A percentile compares a stretch with the other conserved stretches of the same genome.
phyloP scores from a whole-genome alignment of 1,284 basidiomycete species.

The Puccinia triticina region DNA sequence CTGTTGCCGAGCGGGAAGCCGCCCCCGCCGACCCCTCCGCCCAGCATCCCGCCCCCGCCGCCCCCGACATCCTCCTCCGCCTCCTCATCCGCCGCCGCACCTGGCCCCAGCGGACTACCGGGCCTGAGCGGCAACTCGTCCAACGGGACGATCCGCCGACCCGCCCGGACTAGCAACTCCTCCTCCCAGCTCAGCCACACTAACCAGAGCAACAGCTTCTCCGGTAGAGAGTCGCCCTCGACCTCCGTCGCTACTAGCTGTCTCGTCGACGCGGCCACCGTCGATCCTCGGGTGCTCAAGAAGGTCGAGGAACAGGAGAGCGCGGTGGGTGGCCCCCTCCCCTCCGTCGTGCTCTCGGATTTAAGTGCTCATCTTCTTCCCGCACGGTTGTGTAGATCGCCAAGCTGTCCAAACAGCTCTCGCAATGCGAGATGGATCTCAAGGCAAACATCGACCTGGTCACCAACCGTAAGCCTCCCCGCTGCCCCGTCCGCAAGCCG shows the following conservation, averaged over 20 bases:
- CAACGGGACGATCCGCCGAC: constrained; percentile 11
- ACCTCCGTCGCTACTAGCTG: constrained; percentile 27
- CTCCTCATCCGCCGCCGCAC: constrained; percentile 3
- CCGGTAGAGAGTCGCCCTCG: constrained; percentile 38
- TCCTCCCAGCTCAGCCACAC: constrained; percentile 46
- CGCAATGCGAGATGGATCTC: constrained; percentile 84
- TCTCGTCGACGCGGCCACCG: constrained; percentile 57
- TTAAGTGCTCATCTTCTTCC: neutral
- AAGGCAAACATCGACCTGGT: constrained; percentile 91
- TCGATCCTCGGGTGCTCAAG: constrained; percentile 67
- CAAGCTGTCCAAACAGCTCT: constrained; percentile 85
- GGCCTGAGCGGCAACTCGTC: constrained; percentile 28
- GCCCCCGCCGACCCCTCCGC: constrained; percentile 84
- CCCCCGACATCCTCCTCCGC: constrained; percentile 66
- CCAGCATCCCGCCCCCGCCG: constrained; percentile 81
- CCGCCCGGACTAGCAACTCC: constrained; percentile 49
- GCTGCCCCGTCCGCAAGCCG: too few relatives aligned
- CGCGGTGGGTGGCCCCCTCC: constrained; percentile 61
- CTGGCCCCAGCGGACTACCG: constrained; percentile 18
- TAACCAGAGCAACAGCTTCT: constrained; percentile 33
- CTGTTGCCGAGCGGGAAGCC: constrained; percentile 66
- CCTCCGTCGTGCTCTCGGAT: neutral
- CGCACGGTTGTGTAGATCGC: constrained; percentile 77
- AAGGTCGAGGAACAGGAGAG: constrained; percentile 78
- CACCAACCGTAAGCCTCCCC: constrained; percentile 56